Evolutionary conservation across 2,329 filamentous ascomycete genomes (phyloP).

Genomic region (Verticillium dahliae): DNA sequence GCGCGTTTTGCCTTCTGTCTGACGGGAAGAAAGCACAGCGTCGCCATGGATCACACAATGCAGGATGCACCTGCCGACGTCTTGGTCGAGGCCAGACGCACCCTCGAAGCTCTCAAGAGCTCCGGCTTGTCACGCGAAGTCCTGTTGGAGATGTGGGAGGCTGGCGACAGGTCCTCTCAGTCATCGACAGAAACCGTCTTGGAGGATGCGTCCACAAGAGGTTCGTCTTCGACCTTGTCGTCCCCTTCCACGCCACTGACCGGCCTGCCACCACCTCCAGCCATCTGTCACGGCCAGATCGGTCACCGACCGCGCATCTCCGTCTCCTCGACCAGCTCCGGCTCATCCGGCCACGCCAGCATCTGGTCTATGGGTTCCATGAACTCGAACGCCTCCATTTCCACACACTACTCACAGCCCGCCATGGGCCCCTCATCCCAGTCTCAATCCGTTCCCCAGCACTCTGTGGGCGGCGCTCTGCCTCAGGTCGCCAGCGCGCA

Average conservation of each 20-base stretch:
- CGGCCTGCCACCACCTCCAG: conserved; percentile 1
- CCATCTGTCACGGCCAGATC: conserved; percentile 27
- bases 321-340: conserved; percentile 43
- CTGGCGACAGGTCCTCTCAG: conserved; percentile 6
- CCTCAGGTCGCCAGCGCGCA: conserved; percentile 12
- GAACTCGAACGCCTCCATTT: conserved; percentile 15
- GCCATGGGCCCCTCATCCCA: conserved; percentile 24
- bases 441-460: conserved; percentile 20
- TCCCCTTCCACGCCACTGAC: conserved; percentile 13
- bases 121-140: conserved; percentile 36
- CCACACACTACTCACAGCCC: conserved; percentile 28
- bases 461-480: conserved; percentile 8
- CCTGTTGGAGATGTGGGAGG: conserved; percentile 17
- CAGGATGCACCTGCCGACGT: conserved; percentile 32
- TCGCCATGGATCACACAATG: conserved; percentile 12
- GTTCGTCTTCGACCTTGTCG: conserved; percentile 3
- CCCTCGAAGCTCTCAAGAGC: conserved; percentile 38
- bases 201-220: conserved; percentile 12
- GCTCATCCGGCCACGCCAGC: conserved; percentile 35
- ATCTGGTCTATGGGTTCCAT: conserved; percentile 23
- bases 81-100: conserved; percentile 36
- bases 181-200: conserved; percentile 5
- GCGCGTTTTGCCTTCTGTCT: background rate
- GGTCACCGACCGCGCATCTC: conserved; percentile 33
- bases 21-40: background rate